Conservation (phyloP, 371 early-diverging fungal species). For the Mortierella sp. region DNA sequence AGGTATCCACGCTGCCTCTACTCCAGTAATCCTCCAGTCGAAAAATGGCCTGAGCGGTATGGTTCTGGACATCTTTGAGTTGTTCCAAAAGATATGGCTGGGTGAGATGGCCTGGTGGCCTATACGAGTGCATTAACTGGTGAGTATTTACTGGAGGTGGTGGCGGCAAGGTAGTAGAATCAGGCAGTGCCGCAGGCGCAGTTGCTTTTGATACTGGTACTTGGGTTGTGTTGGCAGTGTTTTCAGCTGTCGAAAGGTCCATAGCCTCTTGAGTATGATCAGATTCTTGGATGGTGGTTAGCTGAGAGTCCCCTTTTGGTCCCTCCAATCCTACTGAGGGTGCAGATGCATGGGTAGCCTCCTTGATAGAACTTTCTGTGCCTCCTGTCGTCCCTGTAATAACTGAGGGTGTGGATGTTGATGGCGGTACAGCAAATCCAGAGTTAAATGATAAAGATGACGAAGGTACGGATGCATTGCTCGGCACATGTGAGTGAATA, state of each 20-base stretch:
- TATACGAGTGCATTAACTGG: conserved; percentile 30
- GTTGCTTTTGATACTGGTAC: neutral
- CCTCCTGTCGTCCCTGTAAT: neutral
- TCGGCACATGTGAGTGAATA: conserved; percentile 40
- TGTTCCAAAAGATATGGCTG: conserved; percentile 54
- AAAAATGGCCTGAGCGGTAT: conserved; percentile 31
- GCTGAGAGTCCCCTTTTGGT: neutral
- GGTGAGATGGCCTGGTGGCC: conserved; percentile 48
- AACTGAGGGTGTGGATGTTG: conserved; percentile 6
- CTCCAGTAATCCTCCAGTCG: conserved; percentile 46
- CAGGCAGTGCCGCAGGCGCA: neutral
- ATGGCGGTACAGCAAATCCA: neutral
- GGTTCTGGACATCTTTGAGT: conserved; percentile 51
- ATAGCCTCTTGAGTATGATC: neutral
- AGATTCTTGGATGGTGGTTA: conserved; percentile 5
- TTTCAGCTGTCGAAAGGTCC: neutral
- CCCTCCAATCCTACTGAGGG: neutral
- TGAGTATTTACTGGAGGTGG: conserved; percentile 19
- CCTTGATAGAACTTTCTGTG: conserved; percentile 1
- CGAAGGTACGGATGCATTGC: conserved; percentile 6
- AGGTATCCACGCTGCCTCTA: neutral
- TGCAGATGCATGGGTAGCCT: neutral
- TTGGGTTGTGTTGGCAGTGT: neutral
- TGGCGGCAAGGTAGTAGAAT: neutral
- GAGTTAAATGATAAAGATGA: neutral